These are phyloP conservation scores for Puccinia brachypodii DNA, from an alignment of 1,284 basidiomycete species.

Conservation along the genomic window DNA sequence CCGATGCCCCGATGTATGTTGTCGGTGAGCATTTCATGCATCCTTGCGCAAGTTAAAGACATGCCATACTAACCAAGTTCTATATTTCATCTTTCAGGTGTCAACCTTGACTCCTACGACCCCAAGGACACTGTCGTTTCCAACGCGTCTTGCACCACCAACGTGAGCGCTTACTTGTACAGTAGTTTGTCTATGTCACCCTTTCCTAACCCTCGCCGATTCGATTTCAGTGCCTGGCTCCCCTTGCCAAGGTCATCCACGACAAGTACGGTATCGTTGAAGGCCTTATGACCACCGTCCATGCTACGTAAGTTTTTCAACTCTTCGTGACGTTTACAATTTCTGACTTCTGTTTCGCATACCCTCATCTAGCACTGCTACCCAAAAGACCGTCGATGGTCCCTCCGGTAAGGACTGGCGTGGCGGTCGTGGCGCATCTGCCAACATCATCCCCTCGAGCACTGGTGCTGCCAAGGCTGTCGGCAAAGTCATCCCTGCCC, in stretches of 20 bases:
- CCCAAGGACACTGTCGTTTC: constrained; percentile 85
- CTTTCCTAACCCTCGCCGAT: not conserved
- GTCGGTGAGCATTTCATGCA: constrained; percentile 51
- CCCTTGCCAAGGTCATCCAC: constrained; percentile 96
- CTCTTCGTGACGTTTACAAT: too few species aligned
- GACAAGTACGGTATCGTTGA: constrained; percentile 94
- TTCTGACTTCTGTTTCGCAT: not conserved
- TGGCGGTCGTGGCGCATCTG: constrained; percentile 92
- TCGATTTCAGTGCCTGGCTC: constrained; percentile 71
- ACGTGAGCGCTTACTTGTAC: constrained; percentile 59
- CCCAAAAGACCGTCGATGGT: constrained; percentile 99
- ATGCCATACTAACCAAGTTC: not conserved
- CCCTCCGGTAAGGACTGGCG: constrained; percentile 79
- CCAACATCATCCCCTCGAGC: constrained; percentile 99
- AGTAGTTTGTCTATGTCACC: not conserved
- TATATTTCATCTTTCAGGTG: constrained; percentile 63
- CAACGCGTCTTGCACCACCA: constrained; percentile 99
- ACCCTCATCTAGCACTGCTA: constrained; percentile 76
- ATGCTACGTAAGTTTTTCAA: constrained; percentile 61
- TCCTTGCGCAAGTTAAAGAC: constrained; percentile 67
- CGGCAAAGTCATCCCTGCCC: constrained; percentile 94
- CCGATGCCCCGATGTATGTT: constrained; percentile 89
- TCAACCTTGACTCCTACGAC: constrained; percentile 94
- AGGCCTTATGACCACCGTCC: constrained; percentile 98
- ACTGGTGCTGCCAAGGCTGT: constrained; percentile 99